Evolutionary conservation across 108 stramenopile genomes (phyloP).

Genomic region (Cyclostephanos tholiformis): DNA sequence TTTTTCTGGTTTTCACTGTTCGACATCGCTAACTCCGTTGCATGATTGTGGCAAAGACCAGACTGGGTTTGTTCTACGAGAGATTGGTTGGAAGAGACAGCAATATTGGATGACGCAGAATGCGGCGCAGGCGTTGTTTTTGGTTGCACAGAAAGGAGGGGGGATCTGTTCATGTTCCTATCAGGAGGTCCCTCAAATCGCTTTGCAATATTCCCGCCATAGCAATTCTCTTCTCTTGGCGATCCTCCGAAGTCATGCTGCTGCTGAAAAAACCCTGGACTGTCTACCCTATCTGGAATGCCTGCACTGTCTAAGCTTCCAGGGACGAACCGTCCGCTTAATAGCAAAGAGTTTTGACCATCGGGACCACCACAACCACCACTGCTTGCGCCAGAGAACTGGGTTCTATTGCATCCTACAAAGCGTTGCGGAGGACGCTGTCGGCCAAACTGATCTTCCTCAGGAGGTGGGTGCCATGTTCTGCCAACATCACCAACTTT

Average conservation of each 20-base stretch:
- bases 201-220: conserved; percentile 15
- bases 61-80: background rate
- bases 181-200: conserved; percentile 16
- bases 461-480: background rate
- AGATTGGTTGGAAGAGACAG: conserved; percentile 2
- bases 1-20: conserved; percentile 2
- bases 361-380: conserved; percentile 26
- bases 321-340: conserved; percentile 26
- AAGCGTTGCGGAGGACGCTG: conserved; percentile 34
- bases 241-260: background rate
- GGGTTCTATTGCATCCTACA: conserved; percentile 9
- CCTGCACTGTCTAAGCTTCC: background rate
- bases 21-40: background rate
- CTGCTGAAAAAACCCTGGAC: background rate
- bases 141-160: conserved; percentile 4
- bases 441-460: conserved; percentile 54
- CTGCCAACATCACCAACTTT: background rate
- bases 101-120: background rate
- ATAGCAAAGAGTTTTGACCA: conserved; percentile 5
- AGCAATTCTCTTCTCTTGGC: conserved; percentile 11
- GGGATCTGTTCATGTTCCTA: conserved; percentile 4
- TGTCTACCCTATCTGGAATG: conserved; percentile 16
- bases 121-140: background rate
- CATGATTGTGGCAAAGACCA: background rate
- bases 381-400: background rate